These are phyloP conservation scores for Fusarium austroafricanum DNA, from an alignment of 2,329 filamentous ascomycete genomes.

Conservation along the genomic window DNA sequence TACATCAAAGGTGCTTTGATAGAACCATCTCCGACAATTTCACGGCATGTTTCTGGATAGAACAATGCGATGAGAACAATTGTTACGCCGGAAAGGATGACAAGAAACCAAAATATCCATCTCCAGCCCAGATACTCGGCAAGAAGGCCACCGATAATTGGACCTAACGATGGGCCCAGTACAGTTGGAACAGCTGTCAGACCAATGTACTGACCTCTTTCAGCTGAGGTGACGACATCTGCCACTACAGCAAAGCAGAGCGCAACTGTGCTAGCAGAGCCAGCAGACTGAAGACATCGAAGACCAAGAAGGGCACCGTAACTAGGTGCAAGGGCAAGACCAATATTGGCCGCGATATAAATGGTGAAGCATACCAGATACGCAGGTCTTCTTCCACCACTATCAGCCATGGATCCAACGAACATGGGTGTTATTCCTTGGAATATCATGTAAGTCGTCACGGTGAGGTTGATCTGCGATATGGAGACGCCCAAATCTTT, in stretches of 20 bases:
- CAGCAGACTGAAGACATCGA: conserved; percentile 67
- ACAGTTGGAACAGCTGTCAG: conserved; percentile 62
- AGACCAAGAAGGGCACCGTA: conserved; percentile 65
- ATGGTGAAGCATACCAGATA: conserved; percentile 65
- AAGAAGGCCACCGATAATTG: conserved; percentile 69
- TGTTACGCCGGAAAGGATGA: conserved; percentile 58
- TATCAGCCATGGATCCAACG: conserved; percentile 67
- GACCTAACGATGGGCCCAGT: conserved; percentile 62
- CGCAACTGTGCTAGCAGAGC: conserved; percentile 69
- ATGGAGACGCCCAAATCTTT: conserved; percentile 58
- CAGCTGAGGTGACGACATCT: conserved; percentile 71
- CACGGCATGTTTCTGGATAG: conserved; percentile 65
- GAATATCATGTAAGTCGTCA: conserved; percentile 69
- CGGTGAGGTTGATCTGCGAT: conserved; percentile 60
- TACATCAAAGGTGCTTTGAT: conserved; percentile 55
- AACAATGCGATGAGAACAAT: conserved; percentile 59
- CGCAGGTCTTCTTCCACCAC: conserved; percentile 63
- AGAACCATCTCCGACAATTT: conserved; percentile 65
- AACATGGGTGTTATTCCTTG: conserved; percentile 70
- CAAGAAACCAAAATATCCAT: conserved; percentile 71
- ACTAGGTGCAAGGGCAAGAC: conserved; percentile 61
- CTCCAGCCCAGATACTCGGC: conserved; percentile 69
- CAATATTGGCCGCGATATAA: conserved; percentile 66
- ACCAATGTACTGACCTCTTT: conserved; percentile 70
- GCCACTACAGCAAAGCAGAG: conserved; percentile 69